Evolutionary conservation across 495 filamentous ascomycete genomes (phyloP).

Genomic region (Articulospora tetracladia): DNA sequence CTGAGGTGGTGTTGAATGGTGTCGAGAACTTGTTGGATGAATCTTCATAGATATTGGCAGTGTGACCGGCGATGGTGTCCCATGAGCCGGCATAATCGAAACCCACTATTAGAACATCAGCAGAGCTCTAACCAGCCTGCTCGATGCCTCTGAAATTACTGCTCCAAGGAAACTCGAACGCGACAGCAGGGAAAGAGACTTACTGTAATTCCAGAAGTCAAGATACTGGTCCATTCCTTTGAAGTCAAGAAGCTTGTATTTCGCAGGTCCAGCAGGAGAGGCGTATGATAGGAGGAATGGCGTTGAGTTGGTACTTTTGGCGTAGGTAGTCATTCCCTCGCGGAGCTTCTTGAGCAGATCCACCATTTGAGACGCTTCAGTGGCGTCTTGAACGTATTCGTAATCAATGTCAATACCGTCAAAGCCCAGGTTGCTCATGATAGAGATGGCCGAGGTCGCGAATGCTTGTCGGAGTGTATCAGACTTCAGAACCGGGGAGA

Average conservation of each 20-base stretch:
- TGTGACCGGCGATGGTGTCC: constrained; percentile 68
- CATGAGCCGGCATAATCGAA: constrained; percentile 77
- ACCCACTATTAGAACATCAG: too few relatives aligned
- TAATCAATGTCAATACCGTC: constrained; percentile 59
- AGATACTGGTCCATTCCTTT: constrained; percentile 70
- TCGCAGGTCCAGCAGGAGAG: constrained; percentile 54
- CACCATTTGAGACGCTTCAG: constrained; percentile 71
- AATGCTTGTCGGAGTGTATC: constrained; percentile 55
- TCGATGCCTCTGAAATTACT: too few relatives aligned
- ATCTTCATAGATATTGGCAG: constrained; percentile 69
- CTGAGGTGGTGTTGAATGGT: constrained; percentile 65
- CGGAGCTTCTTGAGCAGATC: constrained; percentile 61
- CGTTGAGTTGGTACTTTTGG: constrained; percentile 45
- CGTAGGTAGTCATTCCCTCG: constrained; percentile 55
- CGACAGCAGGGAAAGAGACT: too few relatives aligned
- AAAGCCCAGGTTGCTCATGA: constrained; percentile 60
- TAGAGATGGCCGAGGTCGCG: constrained; percentile 60
- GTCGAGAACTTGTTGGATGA: constrained; percentile 53
- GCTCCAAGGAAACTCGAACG: too few relatives aligned
- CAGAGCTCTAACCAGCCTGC: too few relatives aligned
- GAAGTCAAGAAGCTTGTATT: constrained; percentile 71
- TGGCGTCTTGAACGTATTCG: constrained; percentile 49
- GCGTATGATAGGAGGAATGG: constrained; percentile 83
- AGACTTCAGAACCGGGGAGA: constrained; percentile 63
- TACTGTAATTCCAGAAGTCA: constrained; percentile 92